These are phyloP conservation scores for Sideroxylon spinosum DNA, from an alignment of 179 eudicot species.

Conservation along the genomic window DNA sequence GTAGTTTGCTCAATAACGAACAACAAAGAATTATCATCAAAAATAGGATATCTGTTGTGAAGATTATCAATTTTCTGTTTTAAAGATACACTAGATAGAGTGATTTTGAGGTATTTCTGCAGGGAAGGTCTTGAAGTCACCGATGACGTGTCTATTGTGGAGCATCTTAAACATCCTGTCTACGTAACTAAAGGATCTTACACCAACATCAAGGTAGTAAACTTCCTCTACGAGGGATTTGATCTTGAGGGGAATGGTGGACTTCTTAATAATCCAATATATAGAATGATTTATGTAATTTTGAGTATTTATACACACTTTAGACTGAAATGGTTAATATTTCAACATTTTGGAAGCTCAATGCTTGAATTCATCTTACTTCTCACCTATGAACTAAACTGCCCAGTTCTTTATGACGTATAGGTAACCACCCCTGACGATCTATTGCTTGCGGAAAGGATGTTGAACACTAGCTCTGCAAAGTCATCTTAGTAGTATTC, in stretches of 20 bases:
- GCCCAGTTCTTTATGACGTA: slow-evolving; percentile 14
- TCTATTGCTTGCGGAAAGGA: slow-evolving; percentile 76
- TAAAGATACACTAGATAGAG: neutral
- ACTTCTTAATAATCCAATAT: too few relatives aligned
- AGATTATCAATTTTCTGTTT: neutral
- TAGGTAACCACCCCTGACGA: slow-evolving; percentile 96
- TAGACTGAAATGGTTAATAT: neutral
- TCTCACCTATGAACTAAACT: neutral
- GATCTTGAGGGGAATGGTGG: too few relatives aligned
- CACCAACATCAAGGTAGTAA: slow-evolving; percentile 77
- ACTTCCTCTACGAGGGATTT: neutral
- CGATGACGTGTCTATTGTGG: slow-evolving; percentile 94
- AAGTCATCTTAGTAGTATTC: slow-evolving; percentile 14
- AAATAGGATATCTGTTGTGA: too few relatives aligned
- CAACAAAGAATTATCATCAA: too few relatives aligned
- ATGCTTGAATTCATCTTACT: too few relatives aligned
- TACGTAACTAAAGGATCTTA: slow-evolving; percentile 87
- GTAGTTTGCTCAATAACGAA: too few relatives aligned
- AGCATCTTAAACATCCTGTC: slow-evolving; percentile 86
- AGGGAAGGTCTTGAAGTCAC: slow-evolving; percentile 84
- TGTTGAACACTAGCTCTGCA: slow-evolving; percentile 35
- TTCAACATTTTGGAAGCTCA: too few relatives aligned
- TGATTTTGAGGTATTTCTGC: neutral
- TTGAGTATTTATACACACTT: neutral
- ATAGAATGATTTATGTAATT: too few relatives aligned